These are phyloP conservation scores for Asterophora lycoperdoides DNA, from an alignment of 768 basidiomycete species.

Conservation along the genomic window DNA sequence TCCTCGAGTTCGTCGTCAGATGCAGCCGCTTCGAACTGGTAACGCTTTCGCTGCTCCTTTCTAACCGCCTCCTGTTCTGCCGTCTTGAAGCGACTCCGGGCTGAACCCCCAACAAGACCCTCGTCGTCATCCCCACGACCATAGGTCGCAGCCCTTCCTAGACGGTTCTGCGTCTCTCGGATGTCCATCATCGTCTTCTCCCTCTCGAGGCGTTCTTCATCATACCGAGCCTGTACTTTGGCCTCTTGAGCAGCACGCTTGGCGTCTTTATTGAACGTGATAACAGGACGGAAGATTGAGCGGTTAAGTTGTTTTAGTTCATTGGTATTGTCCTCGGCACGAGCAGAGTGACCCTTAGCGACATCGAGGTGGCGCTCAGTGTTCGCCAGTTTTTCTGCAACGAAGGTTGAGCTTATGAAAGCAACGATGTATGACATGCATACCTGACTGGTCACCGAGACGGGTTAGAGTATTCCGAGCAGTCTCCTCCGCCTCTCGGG, in stretches of 20 bases:
- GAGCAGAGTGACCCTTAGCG: conserved; percentile 77
- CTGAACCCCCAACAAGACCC: conserved; percentile 32
- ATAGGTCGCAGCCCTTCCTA: conserved; percentile 69
- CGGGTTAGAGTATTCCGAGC: conserved; percentile 80
- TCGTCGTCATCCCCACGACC: conserved; percentile 48
- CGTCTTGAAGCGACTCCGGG: conserved; percentile 40
- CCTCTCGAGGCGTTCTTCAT: conserved; percentile 78
- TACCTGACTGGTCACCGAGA: conserved; percentile 92
- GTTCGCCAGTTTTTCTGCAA: conserved; percentile 77
- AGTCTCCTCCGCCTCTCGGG: conserved; percentile 95
- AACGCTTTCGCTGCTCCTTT: conserved; percentile 74
- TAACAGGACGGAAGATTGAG: conserved; percentile 89
- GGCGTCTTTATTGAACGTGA: conserved; percentile 91
- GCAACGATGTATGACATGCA: conserved; percentile 17
- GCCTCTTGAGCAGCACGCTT: conserved; percentile 86
- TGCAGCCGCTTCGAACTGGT: conserved; percentile 85
- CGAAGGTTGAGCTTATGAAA: not conserved
- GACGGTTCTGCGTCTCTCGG: conserved; percentile 79
- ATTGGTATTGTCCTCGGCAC: conserved; percentile 87
- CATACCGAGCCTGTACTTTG: conserved; percentile 79
- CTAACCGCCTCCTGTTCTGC: conserved; percentile 47
- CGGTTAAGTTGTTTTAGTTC: conserved; percentile 93
- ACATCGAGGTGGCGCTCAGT: conserved; percentile 94
- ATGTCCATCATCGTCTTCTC: conserved; percentile 85
- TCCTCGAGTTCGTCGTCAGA: conserved; percentile 95